Evolutionary conservation across 2,329 filamentous ascomycete species (phyloP), one percentile per base, ranked within the genome.

Genomic region (Beauveria sp.): DNA sequence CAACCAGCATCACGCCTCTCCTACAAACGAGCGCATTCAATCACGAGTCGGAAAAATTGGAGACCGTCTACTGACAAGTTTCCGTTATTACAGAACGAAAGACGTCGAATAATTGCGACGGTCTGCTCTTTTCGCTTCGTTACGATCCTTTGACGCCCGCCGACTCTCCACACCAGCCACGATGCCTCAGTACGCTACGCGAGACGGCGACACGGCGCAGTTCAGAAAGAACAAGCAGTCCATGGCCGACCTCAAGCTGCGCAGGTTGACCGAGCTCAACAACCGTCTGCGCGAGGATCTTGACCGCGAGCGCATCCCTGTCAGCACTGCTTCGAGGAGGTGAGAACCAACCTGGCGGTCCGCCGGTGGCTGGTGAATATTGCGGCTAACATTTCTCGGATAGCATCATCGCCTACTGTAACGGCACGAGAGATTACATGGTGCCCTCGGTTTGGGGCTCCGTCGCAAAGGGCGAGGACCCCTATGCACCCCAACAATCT

Each of bases 361-460:
- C 14, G 26, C 14, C 34, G 42, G 7, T 7, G 28, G 26, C 28
- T 20, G 53, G 18, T 14, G n/a, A 34, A 3, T 24, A 14, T 22
- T 26, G n/a, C 12, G 10, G 34, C 56, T 63, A 38, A 63, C 56
- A 22, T 28, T 16, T 16, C 22, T 63, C 34, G 34, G 22, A 66
- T 72, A 99, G 95, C 76, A 90, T 98, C 75, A 98, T 98, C 75
- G 90, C 91, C 69, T 98, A 98, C 80, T 98, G 93, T 78, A 96
- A 96, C 77, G 93, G 91, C 77, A 97, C 95, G 69, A 90, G 93
- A 77, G 95, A 99, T 76, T 98, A 96, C 81, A 98, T 99, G 95
- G 93, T 98, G 59, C 93, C 93, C 57, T 96, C 92, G 59, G 90
- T 96, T 75, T 99, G 95, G 95, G 93, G 93, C 68, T 85, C 88